Evolutionary conservation across 257 asterid species (phyloP), one percentile per base, ranked within the genome.

Genomic region (Marsdenia floribunda): DNA sequence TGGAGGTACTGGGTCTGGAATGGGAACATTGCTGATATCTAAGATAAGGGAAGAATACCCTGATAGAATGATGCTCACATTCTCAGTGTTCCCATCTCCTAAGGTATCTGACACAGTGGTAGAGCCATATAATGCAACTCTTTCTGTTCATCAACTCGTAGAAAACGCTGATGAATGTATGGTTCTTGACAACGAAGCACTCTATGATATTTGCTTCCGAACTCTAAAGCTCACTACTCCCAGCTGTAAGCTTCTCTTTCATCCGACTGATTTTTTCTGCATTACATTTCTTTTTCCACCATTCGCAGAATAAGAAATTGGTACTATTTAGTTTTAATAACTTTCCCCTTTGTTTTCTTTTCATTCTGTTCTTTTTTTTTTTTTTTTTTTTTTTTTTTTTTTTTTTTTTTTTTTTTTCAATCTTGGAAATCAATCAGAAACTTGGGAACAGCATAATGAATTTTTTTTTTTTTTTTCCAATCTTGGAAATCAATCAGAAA

Each of bases 121-220:
- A 46, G 76, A 70, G 42, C 71, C 63, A 24, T 60, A 58, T 72
- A 70, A 54, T 67, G 54, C 72, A 61, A 64, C 79, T 65, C 74
- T 70, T 37, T 70, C 74, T 33, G 74, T 70, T 24, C 74, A 70
- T 70, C 74, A 70, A 42, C 74, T 70, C 16, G 74, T 70, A 6
- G 74, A 70, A 49, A 70, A 70, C 49, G 74, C 74, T 22, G 74
- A 70, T 70, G 74, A 70, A 29, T 70, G 74, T 33, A 70, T 50
- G 74, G 74, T 70, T 50, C 74, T 70, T 47, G 74, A 70, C 47
- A 70, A 70, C 22, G 74, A 70, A 61, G 74, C 74, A 24, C 74
- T 70, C 24, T 70, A 70, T 9, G 74, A 50, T 54, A 70, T 70
- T 70, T 70, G 74, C 24, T 70, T 70, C 74, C 74, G 74, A 50